These are phyloP conservation scores for Microsporum canis DNA, from an alignment of 2,329 filamentous ascomycete species.

Conservation along the genomic window DNA sequence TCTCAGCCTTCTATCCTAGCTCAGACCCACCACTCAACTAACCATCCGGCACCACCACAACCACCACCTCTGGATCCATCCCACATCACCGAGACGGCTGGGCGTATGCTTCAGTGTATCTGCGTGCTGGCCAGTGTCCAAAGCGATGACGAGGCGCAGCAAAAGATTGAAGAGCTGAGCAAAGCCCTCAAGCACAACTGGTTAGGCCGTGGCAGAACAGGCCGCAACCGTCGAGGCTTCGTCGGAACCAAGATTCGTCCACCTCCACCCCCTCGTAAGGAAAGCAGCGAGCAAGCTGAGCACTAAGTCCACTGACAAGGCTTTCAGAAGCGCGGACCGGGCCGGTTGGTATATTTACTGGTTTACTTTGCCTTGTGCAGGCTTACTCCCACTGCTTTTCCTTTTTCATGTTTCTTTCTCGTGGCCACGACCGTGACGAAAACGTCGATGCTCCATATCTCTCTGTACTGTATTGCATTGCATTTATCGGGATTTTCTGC, in stretches of 20 bases:
- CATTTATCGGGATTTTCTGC: not conserved
- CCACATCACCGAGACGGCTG: conserved; percentile 81
- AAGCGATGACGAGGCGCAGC: conserved; percentile 59
- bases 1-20: conserved; percentile 22
- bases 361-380: not conserved
- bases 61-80: conserved; percentile 35
- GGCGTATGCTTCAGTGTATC: conserved; percentile 91
- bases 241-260: conserved; percentile 53
- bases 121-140: conserved; percentile 73
- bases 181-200: conserved; percentile 92
- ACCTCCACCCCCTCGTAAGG: conserved; percentile 6
- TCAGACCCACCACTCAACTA: not conserved
- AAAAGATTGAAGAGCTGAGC: conserved; percentile 70
- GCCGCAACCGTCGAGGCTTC: conserved; percentile 77
- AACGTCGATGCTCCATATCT: not conserved
- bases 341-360: not conserved
- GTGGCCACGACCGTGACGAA: not conserved
- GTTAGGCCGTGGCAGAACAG: conserved; percentile 81
- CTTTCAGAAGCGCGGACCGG: not conserved
- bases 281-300: not conserved
- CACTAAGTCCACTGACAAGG: not conserved
- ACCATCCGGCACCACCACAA: conserved; percentile 1
- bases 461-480: not conserved
- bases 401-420: not conserved
- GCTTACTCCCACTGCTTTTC: not conserved